These are phyloP conservation scores for Cladophialophora chaetospira DNA, from an alignment of 2,329 filamentous ascomycete species.

Conservation along the genomic window DNA sequence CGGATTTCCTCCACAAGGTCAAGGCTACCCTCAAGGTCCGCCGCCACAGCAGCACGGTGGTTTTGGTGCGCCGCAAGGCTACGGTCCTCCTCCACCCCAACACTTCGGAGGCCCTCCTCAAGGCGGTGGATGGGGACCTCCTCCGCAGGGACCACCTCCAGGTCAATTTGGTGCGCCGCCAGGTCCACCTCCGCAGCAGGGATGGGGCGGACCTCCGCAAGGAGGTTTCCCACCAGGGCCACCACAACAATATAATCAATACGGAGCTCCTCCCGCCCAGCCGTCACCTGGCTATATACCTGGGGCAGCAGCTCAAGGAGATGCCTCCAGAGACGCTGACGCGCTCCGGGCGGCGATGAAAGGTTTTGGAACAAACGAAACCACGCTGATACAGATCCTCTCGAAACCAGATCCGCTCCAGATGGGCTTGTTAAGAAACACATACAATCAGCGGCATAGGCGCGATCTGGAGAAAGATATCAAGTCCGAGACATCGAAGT, in stretches of 20 bases:
- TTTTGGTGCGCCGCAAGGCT: too few species aligned
- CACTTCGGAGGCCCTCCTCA: constrained; percentile 13
- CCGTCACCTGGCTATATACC: constrained; percentile 75
- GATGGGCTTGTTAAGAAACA: constrained; percentile 65
- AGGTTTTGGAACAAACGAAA: constrained; percentile 88
- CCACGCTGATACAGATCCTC: constrained; percentile 69
- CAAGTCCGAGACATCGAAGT: constrained; percentile 72
- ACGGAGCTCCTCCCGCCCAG: constrained; percentile 58
- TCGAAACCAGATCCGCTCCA: constrained; percentile 76
- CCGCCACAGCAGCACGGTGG: constrained; percentile 16
- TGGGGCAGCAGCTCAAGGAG: constrained; percentile 61
- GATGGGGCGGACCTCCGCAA: constrained; percentile 36
- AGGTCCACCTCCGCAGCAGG: constrained; percentile 22
- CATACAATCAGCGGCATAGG: constrained; percentile 66
- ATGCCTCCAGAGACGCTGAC: constrained; percentile 69
- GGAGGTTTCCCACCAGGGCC: constrained; percentile 36
- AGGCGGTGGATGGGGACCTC: constrained; percentile 17
- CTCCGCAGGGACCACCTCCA: constrained; percentile 36
- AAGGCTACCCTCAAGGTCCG: constrained; percentile 22
- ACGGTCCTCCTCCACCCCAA: constrained; percentile 10
- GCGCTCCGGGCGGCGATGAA: constrained; percentile 83
- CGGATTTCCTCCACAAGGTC: constrained; percentile 22
- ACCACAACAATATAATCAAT: constrained; percentile 25
- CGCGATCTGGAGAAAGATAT: constrained; percentile 75
- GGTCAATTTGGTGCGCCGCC: constrained; percentile 32